These are phyloP conservation scores for Tulasnella calospora DNA, from an alignment of 768 basidiomycete genomes.

Conservation along the genomic window DNA sequence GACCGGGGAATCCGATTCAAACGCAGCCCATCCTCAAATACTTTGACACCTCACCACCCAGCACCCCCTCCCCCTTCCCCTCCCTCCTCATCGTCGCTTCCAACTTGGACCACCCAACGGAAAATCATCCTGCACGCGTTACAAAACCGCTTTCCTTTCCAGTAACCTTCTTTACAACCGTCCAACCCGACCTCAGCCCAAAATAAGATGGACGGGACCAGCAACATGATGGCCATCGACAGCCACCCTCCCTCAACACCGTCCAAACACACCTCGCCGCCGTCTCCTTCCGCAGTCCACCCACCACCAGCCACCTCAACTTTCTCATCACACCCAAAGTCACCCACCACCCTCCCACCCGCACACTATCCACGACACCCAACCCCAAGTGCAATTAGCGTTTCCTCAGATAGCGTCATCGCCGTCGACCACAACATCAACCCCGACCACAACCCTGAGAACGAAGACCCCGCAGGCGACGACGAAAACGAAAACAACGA, in stretches of 20 bases:
- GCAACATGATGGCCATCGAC: conserved; percentile 18
- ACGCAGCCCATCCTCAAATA: conserved; percentile 22
- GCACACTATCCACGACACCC: not conserved
- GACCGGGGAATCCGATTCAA: conserved; percentile 3
- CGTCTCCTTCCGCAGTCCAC: not conserved
- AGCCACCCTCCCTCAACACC: conserved; percentile 7
- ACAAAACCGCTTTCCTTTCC: not conserved
- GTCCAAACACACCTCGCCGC: conserved; percentile 21
- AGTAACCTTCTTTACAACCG: not conserved
- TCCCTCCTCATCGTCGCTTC: not conserved
- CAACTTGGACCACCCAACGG: not conserved
- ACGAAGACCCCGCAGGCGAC: not conserved
- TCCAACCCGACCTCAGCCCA: not conserved
- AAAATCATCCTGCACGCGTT: not conserved
- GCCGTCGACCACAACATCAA: not conserved
- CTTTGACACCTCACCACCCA: not conserved
- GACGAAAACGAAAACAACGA: conserved; percentile 7
- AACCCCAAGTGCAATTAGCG: not conserved
- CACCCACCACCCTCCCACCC: not conserved
- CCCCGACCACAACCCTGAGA: conserved; percentile 10
- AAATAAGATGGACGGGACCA: not conserved
- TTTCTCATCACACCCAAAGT: not conserved
- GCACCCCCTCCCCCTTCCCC: not conserved
- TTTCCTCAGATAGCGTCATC: not conserved
- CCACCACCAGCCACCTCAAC: not conserved